phyloP scores from a whole-genome alignment of 140 eudicot species.

The Bidens hawaiensis region DNA sequence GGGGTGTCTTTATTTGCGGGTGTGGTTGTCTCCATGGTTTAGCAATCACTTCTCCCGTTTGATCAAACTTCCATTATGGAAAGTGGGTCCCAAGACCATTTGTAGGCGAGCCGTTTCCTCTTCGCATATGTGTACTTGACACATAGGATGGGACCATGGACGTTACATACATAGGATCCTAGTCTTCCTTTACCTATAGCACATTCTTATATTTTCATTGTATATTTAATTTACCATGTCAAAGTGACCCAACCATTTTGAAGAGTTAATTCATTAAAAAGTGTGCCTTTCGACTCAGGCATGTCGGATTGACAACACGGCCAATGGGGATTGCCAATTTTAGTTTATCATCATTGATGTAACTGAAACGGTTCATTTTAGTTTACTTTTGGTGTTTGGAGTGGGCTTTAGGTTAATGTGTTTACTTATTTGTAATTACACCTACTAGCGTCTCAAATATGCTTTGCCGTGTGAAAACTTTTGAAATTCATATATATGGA shows the following conservation, averaged over 20 bases:
- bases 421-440: conserved; percentile 10
- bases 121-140: conserved; percentile 25
- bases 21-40: conserved; percentile 47
- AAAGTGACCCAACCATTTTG: conserved; percentile 39
- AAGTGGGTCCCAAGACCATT: conserved; percentile 45
- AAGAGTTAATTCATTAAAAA: conserved; percentile 6
- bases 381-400: conserved; percentile 13
- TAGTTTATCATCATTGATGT: conserved; percentile 29
- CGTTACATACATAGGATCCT: conserved; percentile 24
- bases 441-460: conserved; percentile 18
- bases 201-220: background rate
- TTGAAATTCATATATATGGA: conserved; percentile 19
- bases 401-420: conserved; percentile 18
- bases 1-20: too few species aligned
- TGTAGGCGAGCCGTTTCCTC: conserved; percentile 21
- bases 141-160: conserved; percentile 36
- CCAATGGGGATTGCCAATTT: conserved; percentile 30
- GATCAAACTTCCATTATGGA: conserved; percentile 51
- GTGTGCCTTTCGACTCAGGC: conserved; percentile 30
- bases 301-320: conserved; percentile 36
- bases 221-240: conserved; percentile 29
- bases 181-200: conserved; percentile 42
- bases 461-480: background rate
- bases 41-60: conserved; percentile 59
- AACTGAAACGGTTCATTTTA: conserved; percentile 13